These are phyloP conservation scores for Citrus reticulata DNA, from an alignment of 345 rosid genomes.

Conservation along the genomic window DNA sequence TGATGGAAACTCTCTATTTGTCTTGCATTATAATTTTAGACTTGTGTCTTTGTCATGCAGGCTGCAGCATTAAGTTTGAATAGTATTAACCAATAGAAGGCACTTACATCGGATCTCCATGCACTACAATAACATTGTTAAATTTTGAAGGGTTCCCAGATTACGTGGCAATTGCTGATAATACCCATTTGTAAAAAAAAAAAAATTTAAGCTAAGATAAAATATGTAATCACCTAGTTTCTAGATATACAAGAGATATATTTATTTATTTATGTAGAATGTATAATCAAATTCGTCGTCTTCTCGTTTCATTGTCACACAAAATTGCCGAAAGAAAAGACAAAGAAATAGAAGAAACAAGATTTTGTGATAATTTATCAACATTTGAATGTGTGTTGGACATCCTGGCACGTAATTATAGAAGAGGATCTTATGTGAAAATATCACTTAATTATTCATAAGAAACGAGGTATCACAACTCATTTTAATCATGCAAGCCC, in stretches of 20 bases:
- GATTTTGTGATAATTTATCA: slow-evolving; percentile 23
- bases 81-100: not conserved
- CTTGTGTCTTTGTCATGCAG: not conserved
- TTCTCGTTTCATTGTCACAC: slow-evolving; percentile 23
- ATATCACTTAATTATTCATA: slow-evolving; percentile 9
- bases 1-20: not conserved
- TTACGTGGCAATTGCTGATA: slow-evolving; percentile 4
- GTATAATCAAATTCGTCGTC: slow-evolving; percentile 23
- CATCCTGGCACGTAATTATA: slow-evolving; percentile 48
- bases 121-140: not conserved
- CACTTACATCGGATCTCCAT: not conserved
- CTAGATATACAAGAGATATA: slow-evolving; percentile 27
- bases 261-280: not conserved
- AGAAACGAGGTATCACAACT: slow-evolving; percentile 24
- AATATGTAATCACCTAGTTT: not conserved
- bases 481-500: slow-evolving; percentile 22
- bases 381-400: slow-evolving; percentile 18
- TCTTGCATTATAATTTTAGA: not conserved
- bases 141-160: not conserved
- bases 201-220: not conserved
- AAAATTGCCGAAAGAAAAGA: slow-evolving; percentile 33
- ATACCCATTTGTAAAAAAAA: not conserved
- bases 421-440: slow-evolving; percentile 26
- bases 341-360: slow-evolving; percentile 36
- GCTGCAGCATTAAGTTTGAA: not conserved